Evolutionary conservation across 345 rosid genomes (phyloP).

Genomic region (Salix koriyanagi): DNA sequence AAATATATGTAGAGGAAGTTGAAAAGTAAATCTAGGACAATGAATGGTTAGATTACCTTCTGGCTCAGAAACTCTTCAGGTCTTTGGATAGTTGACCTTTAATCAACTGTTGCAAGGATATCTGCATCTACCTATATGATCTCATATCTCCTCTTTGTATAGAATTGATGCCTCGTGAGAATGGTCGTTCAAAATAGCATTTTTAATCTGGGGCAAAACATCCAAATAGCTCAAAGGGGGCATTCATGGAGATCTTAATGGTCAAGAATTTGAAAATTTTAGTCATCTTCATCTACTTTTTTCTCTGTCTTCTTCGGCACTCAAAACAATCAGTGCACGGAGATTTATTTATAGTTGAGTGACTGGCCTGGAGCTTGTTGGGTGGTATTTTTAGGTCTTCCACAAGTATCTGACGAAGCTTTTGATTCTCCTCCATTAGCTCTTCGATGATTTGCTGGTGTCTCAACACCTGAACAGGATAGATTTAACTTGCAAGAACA

Average conservation of each 20-base stretch:
- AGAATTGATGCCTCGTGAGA: neutral
- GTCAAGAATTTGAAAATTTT: neutral
- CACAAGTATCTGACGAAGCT: slow-evolving; percentile 60
- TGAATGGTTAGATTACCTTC: slow-evolving; percentile 6
- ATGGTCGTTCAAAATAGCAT: neutral
- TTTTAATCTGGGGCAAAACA: slow-evolving; percentile 5
- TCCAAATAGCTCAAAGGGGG: neutral
- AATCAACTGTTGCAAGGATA: neutral
- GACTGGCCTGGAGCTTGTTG: slow-evolving; percentile 48
- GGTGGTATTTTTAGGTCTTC: slow-evolving; percentile 80
- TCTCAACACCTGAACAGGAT: slow-evolving; percentile 51
- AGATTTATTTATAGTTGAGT: slow-evolving; percentile 33
- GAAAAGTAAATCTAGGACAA: neutral
- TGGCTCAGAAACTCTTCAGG: neutral
- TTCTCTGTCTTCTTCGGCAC: slow-evolving; percentile 88
- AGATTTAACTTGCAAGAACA: neutral
- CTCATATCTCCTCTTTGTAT: neutral
- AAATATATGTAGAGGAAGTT: neutral
- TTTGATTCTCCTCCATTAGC: slow-evolving; percentile 72
- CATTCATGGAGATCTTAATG: neutral
- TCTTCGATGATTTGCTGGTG: slow-evolving; percentile 77
- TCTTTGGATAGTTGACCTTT: neutral
- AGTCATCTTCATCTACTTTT: slow-evolving; percentile 27
- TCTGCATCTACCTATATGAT: neutral
- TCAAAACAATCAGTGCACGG: slow-evolving; percentile 74